Percentiles rank a stretch among this genome's conserved stretches.
These are phyloP conservation scores for Blastomyces gilchristii DNA, from an alignment of 2,329 filamentous ascomycete species.

Conservation along the genomic window DNA sequence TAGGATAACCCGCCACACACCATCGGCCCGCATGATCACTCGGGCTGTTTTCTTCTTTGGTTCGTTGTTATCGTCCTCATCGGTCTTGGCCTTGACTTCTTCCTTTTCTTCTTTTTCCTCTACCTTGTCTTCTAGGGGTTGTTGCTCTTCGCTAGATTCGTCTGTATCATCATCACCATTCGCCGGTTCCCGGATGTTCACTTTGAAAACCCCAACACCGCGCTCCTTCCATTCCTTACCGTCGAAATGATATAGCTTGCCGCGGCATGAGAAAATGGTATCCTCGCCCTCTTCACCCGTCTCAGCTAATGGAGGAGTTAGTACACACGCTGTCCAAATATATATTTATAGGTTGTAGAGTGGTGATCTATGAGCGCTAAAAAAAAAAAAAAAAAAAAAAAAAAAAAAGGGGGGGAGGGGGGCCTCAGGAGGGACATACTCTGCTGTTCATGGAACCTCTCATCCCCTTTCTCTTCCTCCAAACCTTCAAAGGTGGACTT, in stretches of 20 bases:
- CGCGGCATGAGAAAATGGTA: conserved; percentile 63
- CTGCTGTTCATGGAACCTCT: conserved; percentile 48
- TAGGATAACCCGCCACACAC: conserved; percentile 73
- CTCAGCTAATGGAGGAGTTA: conserved; percentile 48
- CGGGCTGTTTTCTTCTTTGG: conserved; percentile 46
- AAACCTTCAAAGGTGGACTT: conserved; percentile 41
- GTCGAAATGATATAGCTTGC: conserved; percentile 75
- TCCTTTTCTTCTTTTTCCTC: conserved; percentile 35
- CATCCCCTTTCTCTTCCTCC: conserved; percentile 39
- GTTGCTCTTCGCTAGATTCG: conserved; percentile 36
- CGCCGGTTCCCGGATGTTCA: conserved; percentile 59
- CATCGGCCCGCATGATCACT: conserved; percentile 83
- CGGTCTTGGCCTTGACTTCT: conserved; percentile 6
- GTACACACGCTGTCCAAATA: conserved; percentile 9
- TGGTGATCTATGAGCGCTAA: neutral
- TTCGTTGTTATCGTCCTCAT: conserved; percentile 3
- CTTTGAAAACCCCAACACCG: conserved; percentile 70
- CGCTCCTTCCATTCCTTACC: conserved; percentile 78
- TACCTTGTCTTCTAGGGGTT: conserved; percentile 33
- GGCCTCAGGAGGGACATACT: conserved; percentile 41
- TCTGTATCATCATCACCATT: conserved; percentile 45
- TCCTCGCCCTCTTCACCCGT: conserved; percentile 79
- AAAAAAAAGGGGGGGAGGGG: neutral
- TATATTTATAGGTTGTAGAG: neutral
- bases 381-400: neutral